These are phyloP conservation scores for Xylaria digitata DNA, from an alignment of 2,329 filamentous ascomycete species.

Conservation along the genomic window DNA sequence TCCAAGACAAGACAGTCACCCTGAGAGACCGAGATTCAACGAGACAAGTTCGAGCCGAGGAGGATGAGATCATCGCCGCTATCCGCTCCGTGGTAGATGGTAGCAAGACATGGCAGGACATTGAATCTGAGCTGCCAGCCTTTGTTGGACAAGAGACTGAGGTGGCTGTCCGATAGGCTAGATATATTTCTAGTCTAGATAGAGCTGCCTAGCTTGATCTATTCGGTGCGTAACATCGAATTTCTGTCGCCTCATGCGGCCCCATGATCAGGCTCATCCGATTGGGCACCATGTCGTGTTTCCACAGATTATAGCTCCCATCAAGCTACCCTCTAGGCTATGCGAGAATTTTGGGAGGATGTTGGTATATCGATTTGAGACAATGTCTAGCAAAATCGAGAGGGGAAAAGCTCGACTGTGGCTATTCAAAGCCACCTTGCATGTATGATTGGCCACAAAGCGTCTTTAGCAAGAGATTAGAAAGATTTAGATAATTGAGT, in stretches of 20 bases:
- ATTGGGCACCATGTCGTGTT: background rate
- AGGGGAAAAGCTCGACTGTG: background rate
- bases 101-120: slow-evolving; percentile 71
- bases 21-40: slow-evolving; percentile 91
- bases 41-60: slow-evolving; percentile 85
- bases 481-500: slow-evolving; percentile 3
- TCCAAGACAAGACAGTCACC: slow-evolving; percentile 87
- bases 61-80: slow-evolving; percentile 82
- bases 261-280: background rate
- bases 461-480: background rate
- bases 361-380: background rate
- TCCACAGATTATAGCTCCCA: background rate
- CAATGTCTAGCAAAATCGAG: background rate
- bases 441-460: background rate
- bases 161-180: slow-evolving; percentile 34
- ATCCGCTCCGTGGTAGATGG: slow-evolving; percentile 64
- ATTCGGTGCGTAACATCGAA: background rate
- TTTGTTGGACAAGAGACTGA: slow-evolving; percentile 82
- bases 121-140: slow-evolving; percentile 81
- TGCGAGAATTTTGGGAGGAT: background rate
- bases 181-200: background rate
- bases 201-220: background rate
- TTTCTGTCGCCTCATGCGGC: background rate
- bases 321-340: background rate
- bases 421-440: background rate